Base-by-base conservation (phyloP, 306 rosid genomes). In the Luffa acutangula region DNA sequence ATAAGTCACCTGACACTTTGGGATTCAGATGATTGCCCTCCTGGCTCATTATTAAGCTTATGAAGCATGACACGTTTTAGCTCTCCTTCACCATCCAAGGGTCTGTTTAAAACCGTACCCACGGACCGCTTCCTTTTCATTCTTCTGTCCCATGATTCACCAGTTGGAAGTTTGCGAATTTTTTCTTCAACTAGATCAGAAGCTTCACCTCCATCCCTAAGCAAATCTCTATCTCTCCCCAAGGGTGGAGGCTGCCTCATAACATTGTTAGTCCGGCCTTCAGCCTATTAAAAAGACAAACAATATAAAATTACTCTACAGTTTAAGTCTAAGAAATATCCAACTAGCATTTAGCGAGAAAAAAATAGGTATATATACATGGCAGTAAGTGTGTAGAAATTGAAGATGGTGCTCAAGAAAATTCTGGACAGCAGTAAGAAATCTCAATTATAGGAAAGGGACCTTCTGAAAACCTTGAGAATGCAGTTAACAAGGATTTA, bases 101-200 rank as follows among this genome's bases (percentile, higher is more conserved):
- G 83, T 87, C 97, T 84, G 59, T 85, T 78, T 78, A 83, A 83
- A 81, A 78, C 89, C 14, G 87, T 74, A 9, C 92, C 87, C 83
- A 88, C 84, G 80, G 96, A 89, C 65, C 93, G 94, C 82, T 89
- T 90, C 83, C 96, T 89, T 90, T 84, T 90, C 85, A 87, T 86
- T 85, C 91, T 92, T 83, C 86, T 85, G 80, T 92, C 97, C 94
- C 94, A 85, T 15, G 90, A 87, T 82, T 92, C 97, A 76, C 87
- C 92, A 78, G 85, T 88, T 76, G 97, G 94, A 81, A 90, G 78
- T 80, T 83, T 85, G 72, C 89, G 88, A 70, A 92, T 87, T 86
- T 92, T 94, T 88, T 90, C 98, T 78, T 90, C 92, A 56, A 87
- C 84, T 57, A 83, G 75, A 79, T 89, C 93, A 90, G 92, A 86